Base-by-base conservation (phyloP, 1,284 basidiomycete genomes). In the Ganoderma boninense region DNA sequence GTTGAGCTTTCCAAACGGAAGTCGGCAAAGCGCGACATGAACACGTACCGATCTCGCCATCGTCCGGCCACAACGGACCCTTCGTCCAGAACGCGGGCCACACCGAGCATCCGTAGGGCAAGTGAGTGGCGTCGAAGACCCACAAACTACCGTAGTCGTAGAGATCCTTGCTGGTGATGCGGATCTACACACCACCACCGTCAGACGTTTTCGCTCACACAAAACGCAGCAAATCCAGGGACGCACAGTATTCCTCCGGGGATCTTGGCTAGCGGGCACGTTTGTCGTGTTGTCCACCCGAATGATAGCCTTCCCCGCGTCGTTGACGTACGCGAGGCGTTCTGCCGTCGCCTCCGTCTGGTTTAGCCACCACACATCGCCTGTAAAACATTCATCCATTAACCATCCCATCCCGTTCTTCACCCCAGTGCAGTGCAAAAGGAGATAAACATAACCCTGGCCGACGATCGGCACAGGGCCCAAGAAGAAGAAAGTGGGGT, bases 71-170 rank as follows among this genome's bases (percentile, higher is more conserved):
- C 57, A 82, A 78, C 73, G 82, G 70, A 46, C 80, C 81, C 66
- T 79, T 80, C 11, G 84, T 81, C 83, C 83, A 84, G 72, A 84
- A 82, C 23, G 83, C 82, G 16, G 83, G 82, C 83, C 83, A 84
- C 71, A 91, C 91, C 11, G 90, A 91, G 76, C 92, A 93, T 6
- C 92, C 91, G 69, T 80, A 86, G 0, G 87, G 87, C 56, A 87
- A 65, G 73, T 89, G 87, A 1, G 82, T 71, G n/a, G 82, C 77
- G 76, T 88, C 87, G 60, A 87, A 80, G 23, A 87, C 81, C 83
- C 82, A 85, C 20, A 89, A 77, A 23, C 82, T 84, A 1, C 87
- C 87, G 38, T 82, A 80, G 35, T 84, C 83, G 75, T 88, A 90
- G 2, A 78, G 79, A 63, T 89, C 86, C 57, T 84, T 79, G 18